phyloP scores from a whole-genome alignment of 495 filamentous ascomycete species.

The Aspergillus haitiensis region DNA sequence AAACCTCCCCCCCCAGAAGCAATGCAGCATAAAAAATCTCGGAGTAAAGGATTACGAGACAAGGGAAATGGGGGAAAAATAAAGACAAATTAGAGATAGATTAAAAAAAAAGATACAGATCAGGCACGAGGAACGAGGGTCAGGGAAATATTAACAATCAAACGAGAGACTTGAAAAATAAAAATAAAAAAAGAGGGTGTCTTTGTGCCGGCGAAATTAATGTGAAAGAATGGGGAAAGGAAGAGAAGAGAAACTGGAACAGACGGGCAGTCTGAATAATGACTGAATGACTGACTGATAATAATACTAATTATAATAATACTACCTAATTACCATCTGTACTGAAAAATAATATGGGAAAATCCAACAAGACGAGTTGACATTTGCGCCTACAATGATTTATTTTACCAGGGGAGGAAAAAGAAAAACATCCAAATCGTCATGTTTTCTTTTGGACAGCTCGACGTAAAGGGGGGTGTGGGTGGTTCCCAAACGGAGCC shows the following conservation, averaged over 20 bases:
- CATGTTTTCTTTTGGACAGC: background rate
- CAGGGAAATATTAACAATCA: slow-evolving; percentile 12
- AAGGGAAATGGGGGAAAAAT: background rate
- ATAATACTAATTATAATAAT: background rate
- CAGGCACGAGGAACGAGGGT: slow-evolving; percentile 5
- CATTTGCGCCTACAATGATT: too few species aligned
- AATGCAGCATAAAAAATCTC: too few species aligned
- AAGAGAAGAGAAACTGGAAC: slow-evolving; percentile 1
- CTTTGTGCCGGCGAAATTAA: slow-evolving; percentile 12
- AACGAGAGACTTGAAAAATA: background rate
- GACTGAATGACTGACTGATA: slow-evolving; percentile 11
- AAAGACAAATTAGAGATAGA: background rate
- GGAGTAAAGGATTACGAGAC: too few species aligned
- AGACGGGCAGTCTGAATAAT: slow-evolving; percentile 7
- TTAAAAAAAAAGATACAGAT: background rate
- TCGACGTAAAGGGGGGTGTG: background rate
- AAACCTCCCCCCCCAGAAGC: too few species aligned
- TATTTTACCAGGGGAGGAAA: background rate
- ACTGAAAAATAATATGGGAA: background rate
- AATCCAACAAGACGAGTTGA: too few species aligned
- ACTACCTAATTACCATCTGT: background rate
- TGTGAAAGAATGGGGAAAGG: slow-evolving; percentile 13
- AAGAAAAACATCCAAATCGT: slow-evolving; percentile 2
- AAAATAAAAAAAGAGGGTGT: slow-evolving; percentile 13
- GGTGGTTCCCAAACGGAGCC: slow-evolving; percentile 18